Evolutionary conservation across 768 basidiomycete species (phyloP).

Genomic region (Amanita polypyramis): DNA sequence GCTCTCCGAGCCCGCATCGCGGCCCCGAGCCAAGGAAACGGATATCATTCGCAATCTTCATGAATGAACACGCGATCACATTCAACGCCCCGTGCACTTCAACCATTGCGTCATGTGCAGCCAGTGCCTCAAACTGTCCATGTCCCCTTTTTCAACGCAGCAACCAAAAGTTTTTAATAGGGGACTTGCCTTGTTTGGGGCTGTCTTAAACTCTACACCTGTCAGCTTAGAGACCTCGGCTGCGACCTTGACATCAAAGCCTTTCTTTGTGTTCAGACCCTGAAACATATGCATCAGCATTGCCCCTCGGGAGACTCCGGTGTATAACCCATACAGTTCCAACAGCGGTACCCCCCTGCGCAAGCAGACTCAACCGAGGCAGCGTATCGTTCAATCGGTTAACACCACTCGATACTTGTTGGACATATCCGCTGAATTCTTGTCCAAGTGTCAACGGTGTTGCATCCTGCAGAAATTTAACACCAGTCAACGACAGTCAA

Average conservation of each 20-base stretch:
- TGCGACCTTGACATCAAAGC: constrained; percentile 93
- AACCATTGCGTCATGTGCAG: constrained; percentile 95
- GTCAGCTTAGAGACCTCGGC: constrained; percentile 86
- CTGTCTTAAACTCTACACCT: constrained; percentile 86
- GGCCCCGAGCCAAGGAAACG: constrained; percentile 97
- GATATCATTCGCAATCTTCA: constrained; percentile 99
- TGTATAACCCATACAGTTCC: constrained; percentile 66
- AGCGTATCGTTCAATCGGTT: constrained; percentile 71
- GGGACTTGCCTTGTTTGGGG: constrained; percentile 82
- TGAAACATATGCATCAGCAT: constrained; percentile 19
- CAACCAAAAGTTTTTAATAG: not conserved
- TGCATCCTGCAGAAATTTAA: constrained; percentile 56
- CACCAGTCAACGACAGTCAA: not conserved
- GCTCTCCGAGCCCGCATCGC: constrained; percentile 92
- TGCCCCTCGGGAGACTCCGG: not conserved
- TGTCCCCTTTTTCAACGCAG: constrained; percentile 1
- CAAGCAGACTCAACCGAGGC: constrained; percentile 80
- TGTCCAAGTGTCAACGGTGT: constrained; percentile 96
- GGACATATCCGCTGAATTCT: constrained; percentile 97
- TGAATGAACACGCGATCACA: constrained; percentile 89
- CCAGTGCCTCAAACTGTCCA: constrained; percentile 88
- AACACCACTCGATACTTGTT: constrained; percentile 87
- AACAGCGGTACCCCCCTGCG: constrained; percentile 97
- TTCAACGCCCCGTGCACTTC: constrained; percentile 97
- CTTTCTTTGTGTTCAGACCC: constrained; percentile 95